Percentiles rank a stretch among this genome's conserved stretches.
These are phyloP conservation scores for Oryza officinalis DNA, from an alignment of 176 grass and related monocot species.

Conservation along the genomic window DNA sequence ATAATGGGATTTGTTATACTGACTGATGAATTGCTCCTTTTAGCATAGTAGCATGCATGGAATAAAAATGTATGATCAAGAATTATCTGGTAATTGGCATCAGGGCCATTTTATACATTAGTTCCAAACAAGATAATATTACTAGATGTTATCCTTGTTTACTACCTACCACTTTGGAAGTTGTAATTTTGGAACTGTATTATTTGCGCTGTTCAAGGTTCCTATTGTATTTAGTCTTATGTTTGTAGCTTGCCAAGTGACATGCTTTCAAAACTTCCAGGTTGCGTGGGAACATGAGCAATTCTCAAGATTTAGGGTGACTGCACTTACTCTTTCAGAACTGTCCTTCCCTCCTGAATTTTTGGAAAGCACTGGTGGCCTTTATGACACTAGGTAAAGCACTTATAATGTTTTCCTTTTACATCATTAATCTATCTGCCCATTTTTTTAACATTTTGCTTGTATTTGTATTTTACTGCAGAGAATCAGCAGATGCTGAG, in stretches of 20 bases:
- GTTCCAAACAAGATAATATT: neutral
- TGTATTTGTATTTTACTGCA: constrained; percentile 29
- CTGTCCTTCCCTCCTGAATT: constrained; percentile 83
- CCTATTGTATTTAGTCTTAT: constrained; percentile 13
- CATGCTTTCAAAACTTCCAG: constrained; percentile 53
- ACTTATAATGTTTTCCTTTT: constrained; percentile 14
- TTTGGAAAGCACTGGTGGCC: constrained; percentile 78
- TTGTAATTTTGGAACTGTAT: constrained; percentile 21
- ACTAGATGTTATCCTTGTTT: constrained; percentile 14
- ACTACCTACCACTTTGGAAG: constrained; percentile 16
- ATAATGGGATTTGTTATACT: constrained; percentile 3
- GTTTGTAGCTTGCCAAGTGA: neutral
- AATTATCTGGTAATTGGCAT: constrained; percentile 1
- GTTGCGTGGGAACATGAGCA: constrained; percentile 99
- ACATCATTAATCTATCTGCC: neutral
- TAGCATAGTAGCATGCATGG: neutral
- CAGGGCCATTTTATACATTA: neutral
- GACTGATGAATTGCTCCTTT: neutral
- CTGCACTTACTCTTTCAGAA: constrained; percentile 88
- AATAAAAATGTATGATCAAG: constrained; percentile 20
- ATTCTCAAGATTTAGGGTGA: constrained; percentile 98
- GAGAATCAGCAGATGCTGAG: constrained; percentile 72
- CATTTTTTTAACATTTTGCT: constrained; percentile 17
- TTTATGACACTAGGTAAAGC: constrained; percentile 78
- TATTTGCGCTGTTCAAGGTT: constrained; percentile 4